These are phyloP conservation scores for Aureobasidium musti DNA, from an alignment of 2,329 filamentous ascomycete species.

Conservation along the genomic window DNA sequence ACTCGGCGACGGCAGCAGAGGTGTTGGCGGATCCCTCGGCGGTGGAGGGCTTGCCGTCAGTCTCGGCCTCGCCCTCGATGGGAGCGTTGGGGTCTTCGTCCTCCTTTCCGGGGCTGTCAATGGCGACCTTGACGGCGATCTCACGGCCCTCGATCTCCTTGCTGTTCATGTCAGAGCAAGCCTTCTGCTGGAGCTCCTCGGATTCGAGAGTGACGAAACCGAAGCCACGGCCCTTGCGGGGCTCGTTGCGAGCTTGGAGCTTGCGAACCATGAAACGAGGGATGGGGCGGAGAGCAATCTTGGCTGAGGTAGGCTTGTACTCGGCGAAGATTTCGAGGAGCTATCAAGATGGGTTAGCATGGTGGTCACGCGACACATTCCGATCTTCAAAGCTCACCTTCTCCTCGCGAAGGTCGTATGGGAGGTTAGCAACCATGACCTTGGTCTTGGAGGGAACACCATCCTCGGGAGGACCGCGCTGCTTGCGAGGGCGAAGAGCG, in stretches of 20 bases:
- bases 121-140: constrained; percentile 99
- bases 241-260: constrained; percentile 95
- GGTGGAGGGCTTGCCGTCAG: constrained; percentile 40
- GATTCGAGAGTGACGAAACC: constrained; percentile 95
- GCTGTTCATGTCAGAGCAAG: constrained; percentile 97
- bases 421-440: constrained; percentile 99
- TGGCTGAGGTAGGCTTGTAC: constrained; percentile 91
- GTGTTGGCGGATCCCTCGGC: constrained; percentile 42
- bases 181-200: constrained; percentile 96
- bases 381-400: constrained; percentile 63
- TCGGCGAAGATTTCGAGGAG: constrained; percentile 95
- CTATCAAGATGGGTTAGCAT: constrained; percentile 50
- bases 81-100: constrained; percentile 66
- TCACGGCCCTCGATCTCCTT: constrained; percentile 98
- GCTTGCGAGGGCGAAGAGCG: constrained; percentile 62
- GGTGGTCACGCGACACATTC: not conserved
- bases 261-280: constrained; percentile 99
- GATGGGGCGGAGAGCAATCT: constrained; percentile 97
- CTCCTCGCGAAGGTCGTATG: constrained; percentile 96
- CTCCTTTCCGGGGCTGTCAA: constrained; percentile 99
- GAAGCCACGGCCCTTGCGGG: constrained; percentile 98
- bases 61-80: constrained; percentile 43
- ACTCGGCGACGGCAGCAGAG: constrained; percentile 28
- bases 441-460: constrained; percentile 99
- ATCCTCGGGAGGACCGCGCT: constrained; percentile 95